phyloP scores from a whole-genome alignment of 2,329 filamentous ascomycete genomes.

The Teratosphaeria epicoccoides region DNA sequence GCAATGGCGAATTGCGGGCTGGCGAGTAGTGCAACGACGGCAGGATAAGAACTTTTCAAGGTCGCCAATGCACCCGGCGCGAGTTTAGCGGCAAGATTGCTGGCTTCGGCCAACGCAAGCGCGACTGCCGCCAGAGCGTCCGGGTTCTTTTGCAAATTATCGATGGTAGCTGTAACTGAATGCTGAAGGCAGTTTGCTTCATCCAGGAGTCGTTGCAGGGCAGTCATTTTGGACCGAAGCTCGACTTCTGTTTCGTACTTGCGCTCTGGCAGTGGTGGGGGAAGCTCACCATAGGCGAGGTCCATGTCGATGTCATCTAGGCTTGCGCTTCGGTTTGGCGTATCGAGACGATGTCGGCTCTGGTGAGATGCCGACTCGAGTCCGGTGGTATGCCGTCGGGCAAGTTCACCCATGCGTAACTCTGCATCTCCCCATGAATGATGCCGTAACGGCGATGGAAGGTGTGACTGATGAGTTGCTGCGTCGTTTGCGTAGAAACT shows the following conservation, averaged over 20 bases:
- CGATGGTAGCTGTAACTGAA: constrained; percentile 70
- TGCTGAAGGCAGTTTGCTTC: constrained; percentile 85
- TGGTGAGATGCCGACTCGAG: constrained; percentile 7
- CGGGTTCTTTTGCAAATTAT: constrained; percentile 68
- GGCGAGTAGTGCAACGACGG: constrained; percentile 74
- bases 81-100: constrained; percentile 69
- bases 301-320: constrained; percentile 67
- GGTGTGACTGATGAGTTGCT: constrained; percentile 8
- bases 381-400: constrained; percentile 34
- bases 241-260: constrained; percentile 44
- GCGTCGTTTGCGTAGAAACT: constrained; percentile 35
- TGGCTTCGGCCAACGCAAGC: constrained; percentile 83
- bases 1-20: constrained; percentile 93
- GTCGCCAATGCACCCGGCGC: constrained; percentile 66
- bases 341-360: constrained; percentile 1
- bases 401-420: constrained; percentile 30
- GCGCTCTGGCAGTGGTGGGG: constrained; percentile 51
- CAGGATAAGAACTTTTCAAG: constrained; percentile 72
- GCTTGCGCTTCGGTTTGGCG: constrained; percentile 28
- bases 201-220: constrained; percentile 66
- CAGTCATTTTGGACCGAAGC: constrained; percentile 57
- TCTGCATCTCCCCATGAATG: constrained; percentile 16
- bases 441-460: constrained; percentile 22
- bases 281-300: constrained; percentile 77
- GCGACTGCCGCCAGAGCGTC: constrained; percentile 91